phyloP scores from a whole-genome alignment of 83 land plant genomes.

The Larix sibirica region DNA sequence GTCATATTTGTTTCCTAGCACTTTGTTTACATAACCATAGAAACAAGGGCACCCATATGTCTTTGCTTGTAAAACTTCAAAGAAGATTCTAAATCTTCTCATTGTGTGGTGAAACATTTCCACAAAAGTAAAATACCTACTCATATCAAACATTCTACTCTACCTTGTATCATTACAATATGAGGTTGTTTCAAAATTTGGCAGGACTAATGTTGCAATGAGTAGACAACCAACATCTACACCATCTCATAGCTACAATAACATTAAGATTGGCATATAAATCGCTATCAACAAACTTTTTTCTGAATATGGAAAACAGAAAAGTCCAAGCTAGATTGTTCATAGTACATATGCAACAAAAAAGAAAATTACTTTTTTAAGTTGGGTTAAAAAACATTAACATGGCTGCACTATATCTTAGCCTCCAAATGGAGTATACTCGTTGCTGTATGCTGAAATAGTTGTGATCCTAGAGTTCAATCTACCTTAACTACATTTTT shows the following conservation, averaged over 20 bases:
- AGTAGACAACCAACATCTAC: conserved; percentile 79
- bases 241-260: conserved; percentile 82
- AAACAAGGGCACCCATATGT: not conserved
- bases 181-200: conserved; percentile 78
- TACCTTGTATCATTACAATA: conserved; percentile 95
- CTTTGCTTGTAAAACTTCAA: not conserved
- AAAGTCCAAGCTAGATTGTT: not conserved
- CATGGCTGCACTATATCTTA: not conserved
- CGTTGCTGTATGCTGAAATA: too few relatives aligned
- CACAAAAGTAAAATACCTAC: too few relatives aligned
- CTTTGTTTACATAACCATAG: not conserved
- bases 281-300: not conserved
- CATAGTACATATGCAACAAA: not conserved
- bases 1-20: not conserved
- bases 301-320: not conserved
- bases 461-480: too few relatives aligned
- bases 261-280: not conserved
- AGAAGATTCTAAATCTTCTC: not conserved
- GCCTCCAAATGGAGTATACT: too few relatives aligned
- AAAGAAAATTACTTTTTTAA: too few relatives aligned
- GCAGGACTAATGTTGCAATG: conserved; percentile 86
- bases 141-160: not conserved
- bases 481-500: too few relatives aligned
- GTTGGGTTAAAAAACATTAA: not conserved
- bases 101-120: not conserved